Percentiles rank a stretch among this genome's conserved stretches.
Evolutionary conservation across 768 basidiomycete genomes (phyloP).

Genomic region (Pulveroboletus sp.): DNA sequence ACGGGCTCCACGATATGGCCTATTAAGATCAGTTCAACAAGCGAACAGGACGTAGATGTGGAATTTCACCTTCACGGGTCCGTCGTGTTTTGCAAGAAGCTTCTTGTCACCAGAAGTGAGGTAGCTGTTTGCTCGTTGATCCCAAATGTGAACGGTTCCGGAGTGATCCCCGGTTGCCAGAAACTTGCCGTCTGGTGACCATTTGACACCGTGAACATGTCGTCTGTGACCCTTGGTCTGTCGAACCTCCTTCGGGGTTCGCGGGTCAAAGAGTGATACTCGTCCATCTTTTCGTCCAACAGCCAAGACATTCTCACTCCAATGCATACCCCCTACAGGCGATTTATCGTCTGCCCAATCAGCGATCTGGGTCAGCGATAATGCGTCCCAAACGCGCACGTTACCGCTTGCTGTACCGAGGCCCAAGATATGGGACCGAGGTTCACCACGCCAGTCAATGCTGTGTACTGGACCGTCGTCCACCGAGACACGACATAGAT

Average conservation of each 20-base stretch:
- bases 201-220: constrained; percentile 40
- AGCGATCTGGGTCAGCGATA: constrained; percentile 23
- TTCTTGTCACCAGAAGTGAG: constrained; percentile 32
- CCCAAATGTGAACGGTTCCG: constrained; percentile 45
- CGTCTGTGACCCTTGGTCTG: constrained; percentile 31
- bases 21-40: constrained; percentile 21
- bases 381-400: constrained; percentile 56
- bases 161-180: constrained; percentile 41
- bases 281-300: constrained; percentile 39
- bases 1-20: constrained; percentile 76
- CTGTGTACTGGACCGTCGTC: constrained; percentile 39
- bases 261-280: constrained; percentile 38
- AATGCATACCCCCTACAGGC: constrained; percentile 40
- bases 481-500: constrained; percentile 42
- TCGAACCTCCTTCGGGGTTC: constrained; percentile 27
- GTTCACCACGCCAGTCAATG: constrained; percentile 50
- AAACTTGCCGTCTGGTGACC: constrained; percentile 39
- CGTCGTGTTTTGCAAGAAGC: constrained; percentile 41
- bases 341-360: constrained; percentile 35
- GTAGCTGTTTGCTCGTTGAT: constrained; percentile 33
- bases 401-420: constrained; percentile 50
- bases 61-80: constrained; percentile 40
- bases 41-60: background rate
- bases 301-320: constrained; percentile 36
- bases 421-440: constrained; percentile 43